Percentiles rank a stretch among this genome's conserved stretches.
These are phyloP conservation scores for Volvox africanus DNA, from an alignment of 139 green algal species.

Conservation along the genomic window DNA sequence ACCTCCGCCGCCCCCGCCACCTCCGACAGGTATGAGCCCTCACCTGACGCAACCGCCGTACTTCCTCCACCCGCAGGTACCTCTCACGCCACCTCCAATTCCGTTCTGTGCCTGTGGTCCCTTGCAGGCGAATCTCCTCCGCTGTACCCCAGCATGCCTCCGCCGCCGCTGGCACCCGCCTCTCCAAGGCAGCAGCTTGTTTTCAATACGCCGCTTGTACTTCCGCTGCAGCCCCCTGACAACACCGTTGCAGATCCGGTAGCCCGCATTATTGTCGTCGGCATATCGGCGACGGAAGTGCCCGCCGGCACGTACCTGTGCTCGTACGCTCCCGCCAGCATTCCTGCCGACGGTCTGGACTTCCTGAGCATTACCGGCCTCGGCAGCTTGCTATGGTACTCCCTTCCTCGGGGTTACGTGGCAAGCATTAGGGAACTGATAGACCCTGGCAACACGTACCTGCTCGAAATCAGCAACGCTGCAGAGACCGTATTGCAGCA, in stretches of 20 bases:
- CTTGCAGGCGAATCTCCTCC: neutral
- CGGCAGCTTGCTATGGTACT: neutral
- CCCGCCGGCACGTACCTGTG: constrained; percentile 14
- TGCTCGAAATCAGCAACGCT: neutral
- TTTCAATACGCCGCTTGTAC: constrained; percentile 21
- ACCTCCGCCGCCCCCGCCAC: neutral
- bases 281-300: neutral
- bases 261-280: neutral
- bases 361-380: neutral
- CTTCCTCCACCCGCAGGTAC: too few species aligned
- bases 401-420: neutral
- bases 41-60: neutral
- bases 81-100: neutral
- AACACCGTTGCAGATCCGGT: neutral
- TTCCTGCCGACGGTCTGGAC: neutral
- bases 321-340: neutral
- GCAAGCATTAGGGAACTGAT: neutral
- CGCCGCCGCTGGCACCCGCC: neutral
- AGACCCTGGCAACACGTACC: neutral
- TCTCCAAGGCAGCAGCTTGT: neutral
- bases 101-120: neutral
- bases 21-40: neutral
- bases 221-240: neutral
- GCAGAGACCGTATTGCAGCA: neutral
- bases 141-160: neutral